Base-by-base conservation (phyloP, 257 asterid species). In the Verbascum thapsus region DNA sequence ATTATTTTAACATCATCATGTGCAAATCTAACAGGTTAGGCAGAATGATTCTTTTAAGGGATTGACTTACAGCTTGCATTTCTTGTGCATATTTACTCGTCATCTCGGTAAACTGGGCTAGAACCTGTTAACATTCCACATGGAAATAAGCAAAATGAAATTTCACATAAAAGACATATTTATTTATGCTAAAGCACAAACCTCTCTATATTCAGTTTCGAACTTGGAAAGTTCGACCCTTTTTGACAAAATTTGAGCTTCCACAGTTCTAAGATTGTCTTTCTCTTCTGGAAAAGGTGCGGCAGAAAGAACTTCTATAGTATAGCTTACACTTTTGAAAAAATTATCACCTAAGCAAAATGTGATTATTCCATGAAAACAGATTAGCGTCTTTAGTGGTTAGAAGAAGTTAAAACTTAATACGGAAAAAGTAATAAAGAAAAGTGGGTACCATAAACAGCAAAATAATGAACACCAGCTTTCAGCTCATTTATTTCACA, bases 181-280 rank as follows among this genome's bases (percentile, higher is more conserved):
- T 5, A 47, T 58, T 37, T 30, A 11, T 43, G 69, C 16, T 32
- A 40, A 26, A 52, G 40, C 7, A 42, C 72, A 11, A 9, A 94
- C 99, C 99, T 94, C 99, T 73, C 85, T 73, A 53, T 94, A 94
- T 88, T 94, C 98, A 4, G 91, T 76, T 83, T 94, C 99, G 44
- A 94, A 94, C 68, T 90, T 88, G 53, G 98, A 81, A 48, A 94
- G 92, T 68, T 94, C 99, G 26, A 74, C 86, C 76, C 95, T 84
- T 80, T 94, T 94, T 8, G 96, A 78, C 78, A 90, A 84, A 64
- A 94, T 84, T 66, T 85, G 87, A 71, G 88, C 82, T 86, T 94
- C 99, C 63, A 83, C 95, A 0, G 76, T 73, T 76, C 91, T 77
- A 61, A 94, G 99, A 48, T 77, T 74, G 76, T 90, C 92, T 70